These are phyloP conservation scores for Cystoderma amianthinum DNA, from an alignment of 768 basidiomycete species.

Conservation along the genomic window DNA sequence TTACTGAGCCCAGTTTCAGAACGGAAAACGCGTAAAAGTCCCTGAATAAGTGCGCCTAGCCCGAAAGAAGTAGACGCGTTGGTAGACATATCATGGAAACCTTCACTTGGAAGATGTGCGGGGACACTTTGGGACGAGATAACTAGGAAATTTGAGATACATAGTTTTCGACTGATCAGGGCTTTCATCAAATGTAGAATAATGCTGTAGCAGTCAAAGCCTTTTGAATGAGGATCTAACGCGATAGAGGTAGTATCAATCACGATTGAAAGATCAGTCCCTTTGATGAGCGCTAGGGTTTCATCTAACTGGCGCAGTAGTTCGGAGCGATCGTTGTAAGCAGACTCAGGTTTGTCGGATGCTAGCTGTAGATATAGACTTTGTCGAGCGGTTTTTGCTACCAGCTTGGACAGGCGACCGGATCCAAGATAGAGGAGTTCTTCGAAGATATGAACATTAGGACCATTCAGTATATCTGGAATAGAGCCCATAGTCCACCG, in stretches of 20 bases:
- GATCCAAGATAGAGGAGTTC: constrained; percentile 16
- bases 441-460: constrained; percentile 10
- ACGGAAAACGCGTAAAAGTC: constrained; percentile 21
- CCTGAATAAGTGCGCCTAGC: constrained; percentile 15
- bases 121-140: background rate
- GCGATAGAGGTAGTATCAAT: constrained; percentile 13
- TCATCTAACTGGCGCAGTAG: constrained; percentile 8
- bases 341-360: constrained; percentile 4
- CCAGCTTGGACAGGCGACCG: constrained; percentile 8
- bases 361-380: constrained; percentile 8
- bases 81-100: no score
- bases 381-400: constrained; percentile 9
- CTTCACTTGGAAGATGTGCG: background rate
- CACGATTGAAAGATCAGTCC: constrained; percentile 12
- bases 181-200: constrained; percentile 15
- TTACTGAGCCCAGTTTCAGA: constrained; percentile 10
- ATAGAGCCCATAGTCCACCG: constrained; percentile 12
- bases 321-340: constrained; percentile 2
- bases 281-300: constrained; percentile 7
- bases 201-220: constrained; percentile 11
- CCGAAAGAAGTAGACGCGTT: background rate
- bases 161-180: constrained; percentile 7
- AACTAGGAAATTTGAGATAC: background rate
- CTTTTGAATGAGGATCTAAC: constrained; percentile 10
- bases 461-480: constrained; percentile 1